Base-by-base conservation (phyloP, 176 grass and related monocot genomes). In the Paspalum vaginatum region DNA sequence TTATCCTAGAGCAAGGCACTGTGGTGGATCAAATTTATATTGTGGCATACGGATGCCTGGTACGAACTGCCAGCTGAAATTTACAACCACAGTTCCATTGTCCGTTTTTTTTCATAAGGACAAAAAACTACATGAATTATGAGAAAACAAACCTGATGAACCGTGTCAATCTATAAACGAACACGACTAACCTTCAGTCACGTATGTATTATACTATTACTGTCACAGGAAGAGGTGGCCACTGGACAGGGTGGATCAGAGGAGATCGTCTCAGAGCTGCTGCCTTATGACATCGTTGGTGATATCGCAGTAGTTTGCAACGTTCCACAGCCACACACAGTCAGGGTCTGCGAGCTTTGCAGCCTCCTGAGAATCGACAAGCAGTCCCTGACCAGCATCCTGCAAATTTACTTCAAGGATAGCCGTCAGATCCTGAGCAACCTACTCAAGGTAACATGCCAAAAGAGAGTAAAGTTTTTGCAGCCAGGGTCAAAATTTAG, bases 321-420 rank as follows among this genome's bases (percentile, higher is more conserved):
- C 52, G 85, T 90, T 49, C 92, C 77, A 65, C 92, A 94, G 56
- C 95, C 92, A 59, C 77, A 85, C 27, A 87, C 83, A 44, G 85
- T 94, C 20, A 87, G 89, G 71, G 89, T 85, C 75, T 75, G 68
- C 78, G 95, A 98, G 85, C 85, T 98, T 12, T 94, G 92, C 74
- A 85, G 81, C 41, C 87, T 98, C 55, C 44, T 98, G 42, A 82
- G 89, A 76, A 94, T 98, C 17, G 95, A 98, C 61, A 98, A 89
- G 76, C 92, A 98, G 70, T 94, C 92, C 50, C 52, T 94, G 32
- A 85, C 75, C n/a, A 89, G 78, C 61, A 88, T 91, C 46, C 77
- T 91, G 27, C 89, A 92, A 65, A 76, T 98, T 70, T 92, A 94
- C 86, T 74, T 91, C 85, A 98, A 92, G 62, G 95, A 94, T 84